Base-by-base conservation (phyloP, 257 asterid species). In the Solanum microdontum region DNA sequence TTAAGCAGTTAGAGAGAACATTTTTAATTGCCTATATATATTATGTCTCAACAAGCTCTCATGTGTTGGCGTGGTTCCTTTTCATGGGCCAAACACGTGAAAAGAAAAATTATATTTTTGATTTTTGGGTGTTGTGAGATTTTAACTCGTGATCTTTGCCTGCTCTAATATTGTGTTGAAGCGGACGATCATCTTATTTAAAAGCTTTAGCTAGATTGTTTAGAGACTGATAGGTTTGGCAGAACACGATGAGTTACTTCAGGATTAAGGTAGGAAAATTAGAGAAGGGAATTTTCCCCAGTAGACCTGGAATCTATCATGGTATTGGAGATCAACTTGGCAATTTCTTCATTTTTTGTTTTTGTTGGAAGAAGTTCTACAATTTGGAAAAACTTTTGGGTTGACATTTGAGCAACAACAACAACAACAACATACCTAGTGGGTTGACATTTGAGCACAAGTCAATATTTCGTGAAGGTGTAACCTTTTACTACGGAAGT, bases 191-290 rank as follows among this genome's bases (percentile, higher is more conserved):
- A 73, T 73, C 45, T 72, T 36, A 15, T 32, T 15, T 74, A 19
- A 19, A 95, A 93, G 77, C 87, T 90, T 85, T 93, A 87, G 93
- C 94, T 92, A n/a, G 92, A 88, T 30, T 89, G 76, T 39, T 89
- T 82, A 73, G 98, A 92, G 55, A 93, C 72, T 84, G 60, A 89
- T 4, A 93, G 94, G 91, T 95, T 93, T 36, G 96, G 96, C 88
- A 94, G 92, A 58, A 97, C 91, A 33, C 90, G 94, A 87, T 86
- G 89, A 82, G 92, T 91, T 69, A 90, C 85, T 32, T 69, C 76
- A 88, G 94, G 83, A 88, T 93, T 91, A n/a, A 94, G 91, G 84
- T 88, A 73, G 85, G 93, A 88, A 19, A 75, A 90, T 33, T 51
- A 93, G 91, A 48, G 95, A 88, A 45, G 90, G 87, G 28, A 92